Conservation (phyloP, 192 early-diverging fungal genomes). For the Umbelopsis vinacea region DNA sequence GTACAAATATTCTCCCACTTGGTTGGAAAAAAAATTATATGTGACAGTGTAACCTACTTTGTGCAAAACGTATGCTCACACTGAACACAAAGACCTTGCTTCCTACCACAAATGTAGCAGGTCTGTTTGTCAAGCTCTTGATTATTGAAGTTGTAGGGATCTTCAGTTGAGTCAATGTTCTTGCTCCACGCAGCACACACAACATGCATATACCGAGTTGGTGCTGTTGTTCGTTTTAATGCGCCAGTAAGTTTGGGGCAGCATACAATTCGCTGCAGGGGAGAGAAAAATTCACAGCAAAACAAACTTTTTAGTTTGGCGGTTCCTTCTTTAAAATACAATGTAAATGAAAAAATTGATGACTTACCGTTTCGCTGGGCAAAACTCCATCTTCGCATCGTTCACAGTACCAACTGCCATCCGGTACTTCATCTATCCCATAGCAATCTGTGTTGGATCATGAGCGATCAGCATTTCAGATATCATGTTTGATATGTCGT, state of each 20-base stretch:
- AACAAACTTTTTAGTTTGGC: neutral
- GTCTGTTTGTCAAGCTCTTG: slow-evolving; percentile 25
- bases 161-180: slow-evolving; percentile 26
- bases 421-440: slow-evolving; percentile 44
- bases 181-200: slow-evolving; percentile 52
- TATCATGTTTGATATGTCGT: neutral
- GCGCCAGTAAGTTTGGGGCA: slow-evolving; percentile 46
- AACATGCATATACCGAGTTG: slow-evolving; percentile 51
- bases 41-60: slow-evolving; percentile 1
- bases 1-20: neutral
- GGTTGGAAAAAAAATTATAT: neutral
- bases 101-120: slow-evolving; percentile 28
- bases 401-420: slow-evolving; percentile 56
- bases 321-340: neutral
- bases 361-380: slow-evolving; percentile 45
- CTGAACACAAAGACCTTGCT: slow-evolving; percentile 27
- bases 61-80: slow-evolving; percentile 24
- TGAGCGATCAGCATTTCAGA: neutral
- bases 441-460: slow-evolving; percentile 42
- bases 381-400: slow-evolving; percentile 46
- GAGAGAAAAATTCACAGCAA: neutral
- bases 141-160: slow-evolving; percentile 43
- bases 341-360: neutral
- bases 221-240: slow-evolving; percentile 46
- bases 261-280: slow-evolving; percentile 46